Base-by-base conservation (phyloP, 1,139 yeast genomes). In the Candida tetrigidarum region DNA sequence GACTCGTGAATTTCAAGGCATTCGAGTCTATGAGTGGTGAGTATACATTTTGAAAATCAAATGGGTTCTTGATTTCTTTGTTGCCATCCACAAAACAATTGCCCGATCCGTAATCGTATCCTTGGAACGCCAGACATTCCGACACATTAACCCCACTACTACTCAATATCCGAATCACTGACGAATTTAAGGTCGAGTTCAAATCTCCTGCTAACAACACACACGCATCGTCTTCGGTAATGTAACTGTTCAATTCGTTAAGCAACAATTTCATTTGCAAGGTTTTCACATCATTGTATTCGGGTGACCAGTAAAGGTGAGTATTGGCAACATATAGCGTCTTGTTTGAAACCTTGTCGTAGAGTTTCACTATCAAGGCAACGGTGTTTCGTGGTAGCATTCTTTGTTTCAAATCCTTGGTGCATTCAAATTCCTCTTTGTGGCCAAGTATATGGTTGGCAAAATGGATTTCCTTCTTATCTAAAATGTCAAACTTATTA, bases 281-380 rank as follows among this genome's bases (percentile, higher is more conserved):
- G 11, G 80, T 61, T 53, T 80, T 81, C 18, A 81, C 83, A 51
- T 80, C 83, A 46, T 75, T 74, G 47, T 64, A 74, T 49, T 76
- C 71, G 2, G 69, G 69, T 16, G 64, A 62, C 86, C 86, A 81
- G 55, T 81, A 81, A n/a, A 81, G 62, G 58, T 81, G 86, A 1
- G 86, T 81, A 50, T 80, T 81, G 12, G 81, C 64, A 1, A 80
- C 70, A 41, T 76, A 76, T 5, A 81, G 57, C 2, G 59, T 52
- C 35, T 71, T 65, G 12, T 64, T 60, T 0, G 78, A 67, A 2
- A 48, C 50, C 43, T 60, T 65, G 55, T 81, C 85, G 46, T 63
- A 59, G 22, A 81, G 56, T 19, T 75, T 73, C 3, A 76, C 65
- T 19, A 81, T 61, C 8, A 80, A 50, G 1, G 80, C 83, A 5